Evolutionary conservation across 768 basidiomycete species (phyloP).

Genomic region (Phlegmacium glaucopus): DNA sequence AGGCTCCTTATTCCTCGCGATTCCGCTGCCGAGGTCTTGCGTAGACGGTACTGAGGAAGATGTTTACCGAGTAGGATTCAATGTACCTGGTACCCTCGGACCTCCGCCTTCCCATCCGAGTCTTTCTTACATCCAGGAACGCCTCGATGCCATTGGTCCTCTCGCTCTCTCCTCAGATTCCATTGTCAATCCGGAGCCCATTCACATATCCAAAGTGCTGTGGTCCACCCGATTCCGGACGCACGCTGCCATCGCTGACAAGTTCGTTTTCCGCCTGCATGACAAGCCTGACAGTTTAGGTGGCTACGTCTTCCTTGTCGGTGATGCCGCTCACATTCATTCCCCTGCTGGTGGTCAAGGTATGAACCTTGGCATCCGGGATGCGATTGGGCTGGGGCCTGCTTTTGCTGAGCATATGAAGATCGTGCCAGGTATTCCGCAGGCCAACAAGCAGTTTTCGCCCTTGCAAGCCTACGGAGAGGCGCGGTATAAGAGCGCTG

Average conservation of each 20-base stretch:
- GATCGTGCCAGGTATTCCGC: neutral
- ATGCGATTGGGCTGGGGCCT: conserved; percentile 1
- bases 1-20: neutral
- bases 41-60: neutral
- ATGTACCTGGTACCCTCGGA: neutral
- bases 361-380: conserved; percentile 5
- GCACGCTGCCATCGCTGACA: conserved; percentile 3
- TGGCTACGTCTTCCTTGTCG: conserved; percentile 1
- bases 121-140: conserved; percentile 1
- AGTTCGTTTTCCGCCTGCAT: conserved; percentile 1
- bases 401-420: neutral
- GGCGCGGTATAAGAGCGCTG: neutral
- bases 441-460: neutral
- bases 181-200: neutral
- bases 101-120: conserved; percentile 1
- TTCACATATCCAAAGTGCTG: neutral
- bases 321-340: conserved; percentile 5
- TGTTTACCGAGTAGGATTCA: conserved; percentile 1
- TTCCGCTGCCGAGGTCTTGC: neutral
- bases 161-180: neutral
- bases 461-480: conserved; percentile 2
- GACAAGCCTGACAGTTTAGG: neutral
- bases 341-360: conserved; percentile 6
- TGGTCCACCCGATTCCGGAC: conserved; percentile 6
- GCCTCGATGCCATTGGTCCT: neutral